Evolutionary conservation across 2,329 filamentous ascomycete species (phyloP), one percentile per base, ranked within the genome.

Genomic region (Fusarium buharicum): DNA sequence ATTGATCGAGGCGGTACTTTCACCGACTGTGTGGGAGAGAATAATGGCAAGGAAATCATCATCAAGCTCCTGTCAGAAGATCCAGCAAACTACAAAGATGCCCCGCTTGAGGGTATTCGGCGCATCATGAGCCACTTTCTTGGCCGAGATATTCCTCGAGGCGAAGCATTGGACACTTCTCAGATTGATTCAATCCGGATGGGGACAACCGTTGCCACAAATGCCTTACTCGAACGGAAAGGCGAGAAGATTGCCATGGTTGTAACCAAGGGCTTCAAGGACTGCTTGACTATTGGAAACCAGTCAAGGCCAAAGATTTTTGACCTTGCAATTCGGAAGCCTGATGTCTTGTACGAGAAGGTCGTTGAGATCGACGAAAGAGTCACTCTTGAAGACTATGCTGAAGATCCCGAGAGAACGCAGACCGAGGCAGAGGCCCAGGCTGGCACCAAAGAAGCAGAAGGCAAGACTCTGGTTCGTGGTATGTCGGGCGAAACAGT

Each of bases 201-300:
- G 93, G 93, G 93, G 39, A 97, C 93, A 2, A 97, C 93, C 0
- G 93, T 97, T 12, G 93, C 93, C 10, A 97, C 93, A 1, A 97
- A 97, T 75, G 93, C 93, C 0, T 78, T 97, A 52, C 82, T 97
- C 3, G 93, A 97, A 76, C 83, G 93, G 55, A 97, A 97, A 76
- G 93, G 93, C 43, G 93, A 96, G 78, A 87, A 86, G 67, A 94
- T 95, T 72, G 93, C 91, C 13, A 84, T 97, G 76, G 86, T 97
- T 1, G 91, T 96, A 11, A 97, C 92, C 1, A 89, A 88, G 66
- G 93, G 93, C 0, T 97, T 97, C 81, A 89, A 87, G 67, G 93
- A 97, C 74, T 96, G 92, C 68, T 80, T 97, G 20, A 84, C 88
- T 48, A 97, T 97, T 72, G 93, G 93, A 13, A 96, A 97, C 74